Evolutionary conservation across 2,329 filamentous ascomycete genomes (phyloP).

Genomic region (Clonostachys rhizophaga): DNA sequence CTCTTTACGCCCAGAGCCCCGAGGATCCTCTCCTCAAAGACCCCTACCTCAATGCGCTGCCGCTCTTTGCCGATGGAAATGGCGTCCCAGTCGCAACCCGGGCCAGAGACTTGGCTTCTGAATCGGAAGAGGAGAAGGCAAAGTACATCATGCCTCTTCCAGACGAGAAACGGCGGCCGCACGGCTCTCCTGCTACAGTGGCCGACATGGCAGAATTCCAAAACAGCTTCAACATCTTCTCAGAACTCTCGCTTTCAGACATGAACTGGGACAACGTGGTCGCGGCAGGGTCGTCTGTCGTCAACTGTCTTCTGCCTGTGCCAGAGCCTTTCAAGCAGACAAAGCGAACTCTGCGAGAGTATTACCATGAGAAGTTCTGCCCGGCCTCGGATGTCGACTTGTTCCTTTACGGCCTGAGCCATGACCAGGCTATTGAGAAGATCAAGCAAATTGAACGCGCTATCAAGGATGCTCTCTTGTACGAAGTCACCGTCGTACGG

Average conservation of each 20-base stretch:
- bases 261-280: constrained; percentile 81
- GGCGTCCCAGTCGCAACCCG: constrained; percentile 51
- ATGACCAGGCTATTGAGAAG: constrained; percentile 75
- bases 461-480: constrained; percentile 70
- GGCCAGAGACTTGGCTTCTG: constrained; percentile 52
- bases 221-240: constrained; percentile 77
- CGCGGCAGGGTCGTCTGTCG: constrained; percentile 74
- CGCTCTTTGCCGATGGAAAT: constrained; percentile 57
- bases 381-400: constrained; percentile 85
- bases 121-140: constrained; percentile 55
- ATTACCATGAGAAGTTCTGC: constrained; percentile 77
- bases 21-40: constrained; percentile 51
- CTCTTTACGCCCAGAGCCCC: constrained; percentile 67
- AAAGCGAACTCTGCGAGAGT: constrained; percentile 61
- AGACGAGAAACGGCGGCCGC: constrained; percentile 52
- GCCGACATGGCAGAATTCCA: constrained; percentile 65
- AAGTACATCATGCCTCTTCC: constrained; percentile 67
- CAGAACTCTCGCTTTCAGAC: constrained; percentile 70
- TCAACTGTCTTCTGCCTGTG: constrained; percentile 72
- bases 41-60: constrained; percentile 57
- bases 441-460: constrained; percentile 75
- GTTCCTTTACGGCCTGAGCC: constrained; percentile 75
- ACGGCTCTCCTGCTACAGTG: constrained; percentile 65
- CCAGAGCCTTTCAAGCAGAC: constrained; percentile 55
- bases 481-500: constrained; percentile 78